These are phyloP conservation scores for Zychaea mexicana DNA, from an alignment of 371 early-diverging fungal species.

Conservation along the genomic window DNA sequence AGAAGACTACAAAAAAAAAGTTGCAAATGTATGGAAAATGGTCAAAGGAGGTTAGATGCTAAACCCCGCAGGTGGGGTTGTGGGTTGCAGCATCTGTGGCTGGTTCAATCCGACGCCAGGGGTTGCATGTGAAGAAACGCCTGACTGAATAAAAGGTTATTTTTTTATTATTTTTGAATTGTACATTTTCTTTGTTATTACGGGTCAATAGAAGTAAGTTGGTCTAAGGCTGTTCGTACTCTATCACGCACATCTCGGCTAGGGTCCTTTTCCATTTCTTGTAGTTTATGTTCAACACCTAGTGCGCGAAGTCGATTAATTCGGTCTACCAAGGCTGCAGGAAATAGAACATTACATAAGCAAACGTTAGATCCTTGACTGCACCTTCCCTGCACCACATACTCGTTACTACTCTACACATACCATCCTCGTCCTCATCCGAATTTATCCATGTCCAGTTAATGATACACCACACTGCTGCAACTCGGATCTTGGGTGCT, in stretches of 20 bases:
- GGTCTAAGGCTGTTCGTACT: slow-evolving; percentile 69
- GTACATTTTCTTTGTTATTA: slow-evolving; percentile 6
- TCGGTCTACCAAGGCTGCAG: slow-evolving; percentile 17
- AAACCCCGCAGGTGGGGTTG: neutral
- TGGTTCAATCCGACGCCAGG: neutral
- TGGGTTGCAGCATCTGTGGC: neutral
- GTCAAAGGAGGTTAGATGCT: too few species aligned
- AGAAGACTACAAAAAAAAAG: neutral
- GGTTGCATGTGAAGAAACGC: neutral
- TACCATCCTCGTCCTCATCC: slow-evolving; percentile 62
- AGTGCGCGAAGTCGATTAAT: slow-evolving; percentile 38
- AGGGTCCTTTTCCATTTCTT: slow-evolving; percentile 53
- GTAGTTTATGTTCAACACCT: slow-evolving; percentile 66
- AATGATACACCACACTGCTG: slow-evolving; percentile 80
- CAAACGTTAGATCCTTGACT: neutral
- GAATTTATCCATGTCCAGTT: slow-evolving; percentile 75
- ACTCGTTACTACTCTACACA: neutral
- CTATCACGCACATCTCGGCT: slow-evolving; percentile 77
- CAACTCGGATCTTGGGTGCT: slow-evolving; percentile 67
- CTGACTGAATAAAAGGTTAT: too few species aligned
- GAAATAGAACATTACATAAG: slow-evolving; percentile 9
- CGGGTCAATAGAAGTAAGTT: slow-evolving; percentile 39
- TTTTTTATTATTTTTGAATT: too few species aligned
- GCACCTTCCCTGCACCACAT: neutral
- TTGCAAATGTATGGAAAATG: too few species aligned